These are phyloP conservation scores for Annulohypoxylon truncatum DNA, from an alignment of 2,329 filamentous ascomycete species.

Conservation along the genomic window DNA sequence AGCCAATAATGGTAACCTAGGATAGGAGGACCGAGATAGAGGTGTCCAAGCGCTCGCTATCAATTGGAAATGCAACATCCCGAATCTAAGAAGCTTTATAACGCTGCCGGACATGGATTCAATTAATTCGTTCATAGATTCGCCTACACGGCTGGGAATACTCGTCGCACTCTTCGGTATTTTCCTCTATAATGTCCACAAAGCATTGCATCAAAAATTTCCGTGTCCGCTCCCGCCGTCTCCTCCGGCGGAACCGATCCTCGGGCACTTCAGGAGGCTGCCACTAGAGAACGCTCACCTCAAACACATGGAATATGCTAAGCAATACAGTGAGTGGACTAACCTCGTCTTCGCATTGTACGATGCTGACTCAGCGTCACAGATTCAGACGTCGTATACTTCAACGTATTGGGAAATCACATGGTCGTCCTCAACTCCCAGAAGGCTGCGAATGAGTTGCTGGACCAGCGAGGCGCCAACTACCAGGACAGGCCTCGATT, in stretches of 20 bases:
- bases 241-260: slow-evolving; percentile 33
- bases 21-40: too few species aligned
- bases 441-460: slow-evolving; percentile 54
- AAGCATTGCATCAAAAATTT: slow-evolving; percentile 12
- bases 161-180: background rate
- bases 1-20: background rate
- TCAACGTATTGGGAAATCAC: slow-evolving; percentile 53
- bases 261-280: slow-evolving; percentile 35
- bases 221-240: slow-evolving; percentile 36
- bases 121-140: slow-evolving; percentile 12
- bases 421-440: slow-evolving; percentile 54
- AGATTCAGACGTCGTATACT: slow-evolving; percentile 49
- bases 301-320: slow-evolving; percentile 40
- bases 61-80: background rate
- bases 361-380: background rate
- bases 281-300: slow-evolving; percentile 38
- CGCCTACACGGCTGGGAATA: slow-evolving; percentile 17
- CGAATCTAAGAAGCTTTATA: background rate
- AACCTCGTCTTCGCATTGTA: background rate
- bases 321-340: slow-evolving; percentile 26
- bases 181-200: slow-evolving; percentile 55
- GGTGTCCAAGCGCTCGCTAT: background rate
- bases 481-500: slow-evolving; percentile 56
- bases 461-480: slow-evolving; percentile 55
- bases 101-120: slow-evolving; percentile 14